Evolutionary conservation across 2,329 filamentous ascomycete genomes (phyloP).

Genomic region (Exophiala mesophila): DNA sequence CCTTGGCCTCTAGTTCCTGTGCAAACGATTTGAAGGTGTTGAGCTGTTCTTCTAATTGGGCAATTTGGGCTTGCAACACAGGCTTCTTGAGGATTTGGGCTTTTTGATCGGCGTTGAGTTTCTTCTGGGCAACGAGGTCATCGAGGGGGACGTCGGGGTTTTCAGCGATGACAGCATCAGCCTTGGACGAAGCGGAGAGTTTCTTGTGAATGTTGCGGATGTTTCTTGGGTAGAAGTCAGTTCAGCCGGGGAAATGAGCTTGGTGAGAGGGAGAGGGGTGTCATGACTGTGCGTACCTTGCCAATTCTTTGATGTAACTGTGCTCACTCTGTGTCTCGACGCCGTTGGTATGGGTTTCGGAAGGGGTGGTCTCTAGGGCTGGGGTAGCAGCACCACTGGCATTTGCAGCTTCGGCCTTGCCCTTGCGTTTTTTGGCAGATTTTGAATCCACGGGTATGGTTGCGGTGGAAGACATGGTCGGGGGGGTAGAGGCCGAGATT

Average conservation of each 20-base stretch:
- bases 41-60: conserved; percentile 58
- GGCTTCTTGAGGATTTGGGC: conserved; percentile 61
- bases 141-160: conserved; percentile 57
- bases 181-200: conserved; percentile 62
- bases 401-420: conserved; percentile 46
- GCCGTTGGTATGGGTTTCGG: conserved; percentile 45
- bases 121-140: conserved; percentile 57
- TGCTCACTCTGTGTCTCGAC: conserved; percentile 63
- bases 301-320: conserved; percentile 77
- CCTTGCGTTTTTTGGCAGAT: conserved; percentile 61
- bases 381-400: conserved; percentile 45
- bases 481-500: too few relatives aligned
- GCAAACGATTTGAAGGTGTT: conserved; percentile 57
- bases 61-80: conserved; percentile 50
- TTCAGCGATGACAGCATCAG: conserved; percentile 56
- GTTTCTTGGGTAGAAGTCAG: conserved; percentile 52
- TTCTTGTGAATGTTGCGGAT: conserved; percentile 94
- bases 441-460: conserved; percentile 50
- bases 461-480: conserved; percentile 21
- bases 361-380: conserved; percentile 31
- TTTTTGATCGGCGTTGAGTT: conserved; percentile 63
- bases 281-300: conserved; percentile 66
- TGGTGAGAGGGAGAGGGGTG: too few relatives aligned
- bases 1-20: conserved; percentile 52
- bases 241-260: background rate